Base-by-base conservation (phyloP, 345 rosid genomes). In the Eucalyptus victrix region DNA sequence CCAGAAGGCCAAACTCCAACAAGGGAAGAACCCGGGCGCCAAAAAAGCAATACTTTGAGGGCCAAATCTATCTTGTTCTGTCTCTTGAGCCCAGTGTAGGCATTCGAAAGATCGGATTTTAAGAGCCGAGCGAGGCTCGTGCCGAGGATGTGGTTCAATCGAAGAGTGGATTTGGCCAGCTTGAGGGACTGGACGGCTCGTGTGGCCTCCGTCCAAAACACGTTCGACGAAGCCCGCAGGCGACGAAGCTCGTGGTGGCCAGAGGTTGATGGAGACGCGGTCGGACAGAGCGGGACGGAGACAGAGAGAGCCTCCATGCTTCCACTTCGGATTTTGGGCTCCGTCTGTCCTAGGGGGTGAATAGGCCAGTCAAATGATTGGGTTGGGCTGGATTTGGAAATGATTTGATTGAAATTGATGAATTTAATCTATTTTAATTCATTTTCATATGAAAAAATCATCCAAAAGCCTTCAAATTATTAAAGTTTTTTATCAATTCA, bases 161-260 rank as follows among this genome's bases (percentile, higher is more conserved):
- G 92, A 76, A 90, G 89, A 49, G 88, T 60, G 69, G 95, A 93
- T 45, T 94, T 94, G 49, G 96, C 95, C 53, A 94, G 86, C 91
- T 94, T 95, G 89, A 95, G 92, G 87, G 96, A 90, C 47, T 91
- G 95, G 72, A 95, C 87, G 13, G 92, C 96, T 89, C 94, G 94
- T 30, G 94, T 95, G 86, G 97, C 95, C 91, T 95, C 95, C 24
- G 90, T 90, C 49, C 94, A 93, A 49, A 88, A 30, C 88, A 94
- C 91, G 87, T 94, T 90, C 24, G 95, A 88, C 97, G 92, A n/a
- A 93, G 91, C 62, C 92, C 93, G 58, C 95, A 91, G 14, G 91
- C 91, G 60, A 95, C 58, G 89, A 88, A 37, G 88, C 30, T 76
- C 62, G 62, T 24, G 50, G 67, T 21, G 44, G 49, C n/a, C 16